Evolutionary conservation across 2,329 filamentous ascomycete species (phyloP).

Genomic region (Neocatenulostroma microsporum): DNA sequence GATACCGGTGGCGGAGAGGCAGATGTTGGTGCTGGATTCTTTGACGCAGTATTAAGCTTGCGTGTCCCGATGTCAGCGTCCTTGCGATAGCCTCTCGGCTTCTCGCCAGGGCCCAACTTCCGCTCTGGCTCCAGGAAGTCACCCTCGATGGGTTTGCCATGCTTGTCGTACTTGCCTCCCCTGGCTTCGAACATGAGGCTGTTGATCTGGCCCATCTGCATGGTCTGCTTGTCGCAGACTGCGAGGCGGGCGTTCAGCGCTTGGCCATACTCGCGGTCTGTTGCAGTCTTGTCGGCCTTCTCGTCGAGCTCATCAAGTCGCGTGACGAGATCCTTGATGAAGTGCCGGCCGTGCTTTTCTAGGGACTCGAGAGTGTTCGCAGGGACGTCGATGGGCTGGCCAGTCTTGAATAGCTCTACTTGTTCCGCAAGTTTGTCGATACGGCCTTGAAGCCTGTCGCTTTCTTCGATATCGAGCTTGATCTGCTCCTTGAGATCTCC

Average conservation of each 20-base stretch:
- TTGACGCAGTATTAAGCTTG: too few relatives aligned
- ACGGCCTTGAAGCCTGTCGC: slow-evolving; percentile 14
- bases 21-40: too few relatives aligned
- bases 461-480: slow-evolving; percentile 15
- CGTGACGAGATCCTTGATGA: slow-evolving; percentile 16
- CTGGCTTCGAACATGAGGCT: slow-evolving; percentile 14
- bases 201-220: slow-evolving; percentile 16
- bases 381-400: too few relatives aligned
- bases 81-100: too few relatives aligned
- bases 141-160: too few relatives aligned
- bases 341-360: slow-evolving; percentile 18
- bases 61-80: too few relatives aligned
- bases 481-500: slow-evolving; percentile 15
- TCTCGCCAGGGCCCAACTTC: background rate
- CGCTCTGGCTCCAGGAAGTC: background rate
- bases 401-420: too few relatives aligned
- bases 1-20: too few relatives aligned
- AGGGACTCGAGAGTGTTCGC: slow-evolving; percentile 2
- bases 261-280: slow-evolving; percentile 19
- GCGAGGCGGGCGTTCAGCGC: slow-evolving; percentile 17
- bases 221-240: slow-evolving; percentile 17
- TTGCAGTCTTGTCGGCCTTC: slow-evolving; percentile 7
- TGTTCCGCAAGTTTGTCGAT: slow-evolving; percentile 13
- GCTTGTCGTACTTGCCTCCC: too few relatives aligned
- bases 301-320: slow-evolving; percentile 20